A percentile compares a stretch with the other conserved stretches of the same genome.
Evolutionary conservation across 495 filamentous ascomycete species (phyloP).

Genomic region (Talaromyces stipitatus): DNA sequence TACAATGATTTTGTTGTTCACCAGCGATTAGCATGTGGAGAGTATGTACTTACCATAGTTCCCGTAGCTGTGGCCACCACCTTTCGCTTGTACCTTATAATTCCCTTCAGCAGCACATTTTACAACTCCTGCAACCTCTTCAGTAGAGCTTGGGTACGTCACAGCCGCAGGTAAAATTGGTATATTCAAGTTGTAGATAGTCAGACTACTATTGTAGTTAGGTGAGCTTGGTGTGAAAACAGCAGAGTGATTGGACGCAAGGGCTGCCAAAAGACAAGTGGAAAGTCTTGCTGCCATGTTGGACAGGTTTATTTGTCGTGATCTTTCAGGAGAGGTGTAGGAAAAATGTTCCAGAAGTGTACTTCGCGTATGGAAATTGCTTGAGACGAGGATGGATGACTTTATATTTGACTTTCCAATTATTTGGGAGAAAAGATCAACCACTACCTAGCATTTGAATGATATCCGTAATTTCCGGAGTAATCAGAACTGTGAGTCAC

Average conservation of each 20-base stretch:
- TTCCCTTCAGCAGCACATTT: constrained; percentile 46
- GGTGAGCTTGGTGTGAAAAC: background rate
- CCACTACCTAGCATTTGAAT: background rate
- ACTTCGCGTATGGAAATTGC: background rate
- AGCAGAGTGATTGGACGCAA: background rate
- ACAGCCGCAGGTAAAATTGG: constrained; percentile 54
- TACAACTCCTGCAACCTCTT: constrained; percentile 52
- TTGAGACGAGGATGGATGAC: background rate
- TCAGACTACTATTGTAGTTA: background rate
- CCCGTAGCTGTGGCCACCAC: constrained; percentile 69
- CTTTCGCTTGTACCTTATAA: constrained; percentile 59
- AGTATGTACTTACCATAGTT: constrained; percentile 38
- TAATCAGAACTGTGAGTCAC: background rate
- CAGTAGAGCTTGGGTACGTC: constrained; percentile 46
- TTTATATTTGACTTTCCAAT: background rate
- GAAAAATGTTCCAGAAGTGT: background rate
- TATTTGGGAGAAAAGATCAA: background rate
- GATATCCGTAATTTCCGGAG: background rate
- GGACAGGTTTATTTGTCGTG: background rate
- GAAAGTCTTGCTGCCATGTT: background rate
- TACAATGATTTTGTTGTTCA: background rate
- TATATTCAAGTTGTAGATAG: constrained; percentile 55
- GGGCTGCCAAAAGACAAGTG: background rate
- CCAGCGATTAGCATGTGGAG: constrained; percentile 30
- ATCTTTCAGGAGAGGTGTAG: background rate